Evolutionary conservation across 768 basidiomycete species (phyloP).

Genomic region (Rhodotorula graminis): DNA sequence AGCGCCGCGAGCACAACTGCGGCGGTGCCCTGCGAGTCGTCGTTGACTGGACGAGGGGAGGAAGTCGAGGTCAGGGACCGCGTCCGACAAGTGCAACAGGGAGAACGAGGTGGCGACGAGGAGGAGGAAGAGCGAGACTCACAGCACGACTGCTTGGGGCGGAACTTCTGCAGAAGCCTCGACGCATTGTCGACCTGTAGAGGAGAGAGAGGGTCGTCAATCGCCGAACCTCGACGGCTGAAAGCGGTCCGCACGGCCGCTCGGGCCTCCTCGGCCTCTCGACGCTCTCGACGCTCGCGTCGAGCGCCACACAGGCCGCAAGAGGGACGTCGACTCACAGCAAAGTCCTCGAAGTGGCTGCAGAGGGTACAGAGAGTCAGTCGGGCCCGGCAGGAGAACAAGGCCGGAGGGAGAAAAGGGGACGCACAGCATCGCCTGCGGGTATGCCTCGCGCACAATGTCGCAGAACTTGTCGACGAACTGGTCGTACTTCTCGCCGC

Average conservation of each 20-base stretch:
- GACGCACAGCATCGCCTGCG: slow-evolving; percentile 23
- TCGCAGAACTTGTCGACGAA: slow-evolving; percentile 66
- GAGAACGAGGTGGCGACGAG: slow-evolving; percentile 1
- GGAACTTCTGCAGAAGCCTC: slow-evolving; percentile 52
- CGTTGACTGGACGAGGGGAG: slow-evolving; percentile 56
- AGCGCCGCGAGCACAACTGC: slow-evolving; percentile 67
- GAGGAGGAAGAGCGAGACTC: background rate
- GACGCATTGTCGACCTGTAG: slow-evolving; percentile 8
- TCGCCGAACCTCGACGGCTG: too few relatives aligned
- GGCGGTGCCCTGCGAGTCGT: slow-evolving; percentile 78
- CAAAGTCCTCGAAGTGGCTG: slow-evolving; percentile 60
- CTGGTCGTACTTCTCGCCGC: slow-evolving; percentile 67
- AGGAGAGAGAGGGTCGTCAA: too few relatives aligned
- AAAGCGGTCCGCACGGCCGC: too few relatives aligned
- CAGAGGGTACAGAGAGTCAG: slow-evolving; percentile 47
- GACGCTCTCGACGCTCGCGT: too few relatives aligned
- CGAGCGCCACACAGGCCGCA: too few relatives aligned
- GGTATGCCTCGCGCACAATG: slow-evolving; percentile 34
- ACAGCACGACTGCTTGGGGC: slow-evolving; percentile 53
- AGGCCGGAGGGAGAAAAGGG: background rate
- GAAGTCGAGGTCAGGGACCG: slow-evolving; percentile 36
- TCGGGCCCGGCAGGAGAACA: too few relatives aligned
- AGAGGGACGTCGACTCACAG: background rate
- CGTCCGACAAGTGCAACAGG: too few relatives aligned
- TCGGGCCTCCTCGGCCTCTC: too few relatives aligned